Percentiles rank a stretch among this genome's conserved stretches.
Conservation (phyloP, 306 rosid genomes). For the Benincasa hispida region DNA sequence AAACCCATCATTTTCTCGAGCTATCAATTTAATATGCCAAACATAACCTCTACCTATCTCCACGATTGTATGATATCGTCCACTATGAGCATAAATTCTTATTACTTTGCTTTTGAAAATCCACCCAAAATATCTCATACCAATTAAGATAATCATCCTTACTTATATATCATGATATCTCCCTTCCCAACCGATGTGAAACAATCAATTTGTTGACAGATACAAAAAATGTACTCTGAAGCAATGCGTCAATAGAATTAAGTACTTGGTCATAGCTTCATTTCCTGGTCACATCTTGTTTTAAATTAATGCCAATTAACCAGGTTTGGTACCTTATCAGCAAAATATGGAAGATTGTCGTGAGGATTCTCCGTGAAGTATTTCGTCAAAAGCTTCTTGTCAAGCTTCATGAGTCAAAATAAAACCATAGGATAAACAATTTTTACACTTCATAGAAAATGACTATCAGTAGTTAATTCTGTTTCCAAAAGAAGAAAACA, state of each 20-base stretch:
- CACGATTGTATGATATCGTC: too few species aligned
- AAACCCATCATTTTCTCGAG: background rate
- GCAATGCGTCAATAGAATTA: background rate
- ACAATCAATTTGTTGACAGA: background rate
- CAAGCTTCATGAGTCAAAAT: constrained; percentile 55
- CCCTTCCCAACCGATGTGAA: too few species aligned
- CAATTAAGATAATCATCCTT: too few species aligned
- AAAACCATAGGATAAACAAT: background rate
- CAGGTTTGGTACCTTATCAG: constrained; percentile 54
- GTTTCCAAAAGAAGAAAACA: background rate
- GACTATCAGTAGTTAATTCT: background rate
- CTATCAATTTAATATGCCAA: background rate
- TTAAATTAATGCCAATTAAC: background rate
- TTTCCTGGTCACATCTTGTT: background rate
- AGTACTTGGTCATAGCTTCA: background rate
- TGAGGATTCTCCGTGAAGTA: constrained; percentile 49
- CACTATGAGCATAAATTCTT: too few species aligned
- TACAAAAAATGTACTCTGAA: background rate
- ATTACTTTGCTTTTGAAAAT: too few species aligned
- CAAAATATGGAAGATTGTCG: constrained; percentile 61
- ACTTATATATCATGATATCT: too few species aligned
- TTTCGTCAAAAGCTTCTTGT: constrained; percentile 59
- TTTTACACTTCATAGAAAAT: background rate
- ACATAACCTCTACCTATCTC: too few species aligned
- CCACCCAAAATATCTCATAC: too few species aligned